Base-by-base conservation (phyloP, 805 yeast species). In the Candida silvatica region DNA sequence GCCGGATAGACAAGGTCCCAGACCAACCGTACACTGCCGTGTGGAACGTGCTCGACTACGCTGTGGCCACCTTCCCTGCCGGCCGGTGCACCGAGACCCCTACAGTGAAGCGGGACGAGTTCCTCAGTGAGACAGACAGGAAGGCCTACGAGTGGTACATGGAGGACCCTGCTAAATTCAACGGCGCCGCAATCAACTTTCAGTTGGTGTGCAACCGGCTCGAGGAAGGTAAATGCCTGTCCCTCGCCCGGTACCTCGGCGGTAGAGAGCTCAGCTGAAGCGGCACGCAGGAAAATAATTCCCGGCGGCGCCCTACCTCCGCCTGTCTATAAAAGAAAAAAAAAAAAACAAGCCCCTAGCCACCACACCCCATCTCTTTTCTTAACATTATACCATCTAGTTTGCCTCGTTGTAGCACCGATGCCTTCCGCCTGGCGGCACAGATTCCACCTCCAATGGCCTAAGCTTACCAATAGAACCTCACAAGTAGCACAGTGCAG, bases 141-240 rank as follows among this genome's bases (percentile, higher is more conserved):
- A 43, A 41, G 11, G 47, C 48, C 24, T 52, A 59, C 49, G 56
- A 58, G 9, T 49, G 61, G 26, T 74, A 74, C 54, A 61, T 69
- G 36, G 66, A 75, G 5, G 69, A 66, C 36, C 54, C 62, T 29
- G 58, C 54, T 35, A 59, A 64, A 38, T 42, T 40, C 35, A 6
- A 40, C 9, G 73, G 71, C 3, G 73, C 71, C 46, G 80, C 82
- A 0, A 73, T 77, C 3, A 61, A 67, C 3, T 42, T 76, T 6
- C 85, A 78, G 48, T 42, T 78, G 17, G 66, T 74, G 14, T 67
- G 77, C 18, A 61, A 68, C 37, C 61, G 76, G 38, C 69, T 67
- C 37, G 69, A 75, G 40, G 85, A 78, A 46, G 85, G 78, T 46
- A 69, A 71, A 46, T 66, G 67, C 4, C 49, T 74, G 20, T 62